Evolutionary conservation across 2,329 filamentous ascomycete species (phyloP).

Genomic region (Pseudogymnoascus sp.): DNA sequence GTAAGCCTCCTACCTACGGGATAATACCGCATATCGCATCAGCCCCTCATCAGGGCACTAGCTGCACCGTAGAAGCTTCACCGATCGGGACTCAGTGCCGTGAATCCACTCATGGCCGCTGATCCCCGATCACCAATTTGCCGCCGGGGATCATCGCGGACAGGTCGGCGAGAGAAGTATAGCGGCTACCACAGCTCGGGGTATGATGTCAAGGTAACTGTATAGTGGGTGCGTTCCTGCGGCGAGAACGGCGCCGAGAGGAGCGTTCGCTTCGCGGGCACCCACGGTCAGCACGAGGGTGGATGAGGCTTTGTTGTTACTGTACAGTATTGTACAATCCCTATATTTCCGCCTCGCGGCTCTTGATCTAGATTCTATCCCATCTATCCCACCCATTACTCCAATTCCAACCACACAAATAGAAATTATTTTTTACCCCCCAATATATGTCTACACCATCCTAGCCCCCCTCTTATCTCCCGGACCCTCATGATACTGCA

Average conservation of each 20-base stretch:
- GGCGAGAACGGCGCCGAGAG: not conserved
- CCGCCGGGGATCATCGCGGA: not conserved
- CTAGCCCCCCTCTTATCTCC: not conserved
- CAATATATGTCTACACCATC: not conserved
- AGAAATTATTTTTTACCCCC: not conserved
- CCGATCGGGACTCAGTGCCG: not conserved
- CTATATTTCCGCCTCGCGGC: not conserved
- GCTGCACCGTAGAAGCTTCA: not conserved
- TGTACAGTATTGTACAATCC: not conserved
- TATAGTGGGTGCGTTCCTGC: not conserved
- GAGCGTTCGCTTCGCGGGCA: too few relatives aligned
- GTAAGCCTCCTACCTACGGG: not conserved
- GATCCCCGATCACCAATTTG: not conserved
- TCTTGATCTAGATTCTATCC: not conserved
- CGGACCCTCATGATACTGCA: not conserved
- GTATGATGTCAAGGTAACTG: not conserved
- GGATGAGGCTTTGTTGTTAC: not conserved
- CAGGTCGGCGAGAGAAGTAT: not conserved
- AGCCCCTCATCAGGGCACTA: not conserved
- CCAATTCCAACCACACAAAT: not conserved
- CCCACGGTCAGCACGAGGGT: not conserved
- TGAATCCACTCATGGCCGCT: not conserved
- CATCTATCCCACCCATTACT: not conserved
- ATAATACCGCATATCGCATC: not conserved
- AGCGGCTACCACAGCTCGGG: not conserved